Conservation (phyloP, 495 filamentous ascomycete genomes). For the Hamigera avellanea region DNA sequence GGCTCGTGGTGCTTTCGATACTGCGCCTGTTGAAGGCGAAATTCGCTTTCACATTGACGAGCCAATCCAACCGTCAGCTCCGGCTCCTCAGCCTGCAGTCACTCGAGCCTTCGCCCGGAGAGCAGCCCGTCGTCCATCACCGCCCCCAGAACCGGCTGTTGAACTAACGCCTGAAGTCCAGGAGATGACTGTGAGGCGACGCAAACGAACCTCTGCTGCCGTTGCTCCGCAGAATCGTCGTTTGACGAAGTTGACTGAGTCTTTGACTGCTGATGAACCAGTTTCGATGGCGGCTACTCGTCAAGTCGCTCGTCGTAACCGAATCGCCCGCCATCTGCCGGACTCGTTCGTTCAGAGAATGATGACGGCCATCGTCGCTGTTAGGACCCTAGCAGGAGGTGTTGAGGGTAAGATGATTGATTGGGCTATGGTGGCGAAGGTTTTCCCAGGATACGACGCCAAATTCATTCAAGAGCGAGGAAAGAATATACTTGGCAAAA, state of each 20-base stretch:
- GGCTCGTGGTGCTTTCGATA: conserved; percentile 18
- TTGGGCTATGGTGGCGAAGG: conserved; percentile 57
- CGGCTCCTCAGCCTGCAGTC: not conserved
- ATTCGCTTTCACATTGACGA: conserved; percentile 25
- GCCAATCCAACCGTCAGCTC: not conserved
- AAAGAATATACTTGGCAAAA: conserved; percentile 42
- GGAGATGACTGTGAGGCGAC: not conserved
- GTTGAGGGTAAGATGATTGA: conserved; percentile 51
- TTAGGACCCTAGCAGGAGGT: conserved; percentile 65
- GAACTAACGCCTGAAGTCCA: not conserved
- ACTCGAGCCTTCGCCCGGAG: not conserved
- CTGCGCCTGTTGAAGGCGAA: conserved; percentile 16
- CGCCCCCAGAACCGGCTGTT: not conserved
- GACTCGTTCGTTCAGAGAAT: conserved; percentile 26
- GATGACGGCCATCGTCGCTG: conserved; percentile 59
- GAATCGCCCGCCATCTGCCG: conserved; percentile 10
- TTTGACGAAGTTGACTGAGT: conserved; percentile 18
- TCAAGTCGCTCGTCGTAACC: conserved; percentile 15
- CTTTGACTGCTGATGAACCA: conserved; percentile 6
- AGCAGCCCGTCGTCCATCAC: not conserved
- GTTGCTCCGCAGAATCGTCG: conserved; percentile 10
- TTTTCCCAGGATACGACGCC: conserved; percentile 51
- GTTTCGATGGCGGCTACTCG: conserved; percentile 1
- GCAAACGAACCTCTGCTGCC: not conserved
- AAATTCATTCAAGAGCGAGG: conserved; percentile 50